Evolutionary conservation across 2,329 filamentous ascomycete genomes (phyloP), one percentile per base, ranked within the genome.

Genomic region (Fusarium musae): DNA sequence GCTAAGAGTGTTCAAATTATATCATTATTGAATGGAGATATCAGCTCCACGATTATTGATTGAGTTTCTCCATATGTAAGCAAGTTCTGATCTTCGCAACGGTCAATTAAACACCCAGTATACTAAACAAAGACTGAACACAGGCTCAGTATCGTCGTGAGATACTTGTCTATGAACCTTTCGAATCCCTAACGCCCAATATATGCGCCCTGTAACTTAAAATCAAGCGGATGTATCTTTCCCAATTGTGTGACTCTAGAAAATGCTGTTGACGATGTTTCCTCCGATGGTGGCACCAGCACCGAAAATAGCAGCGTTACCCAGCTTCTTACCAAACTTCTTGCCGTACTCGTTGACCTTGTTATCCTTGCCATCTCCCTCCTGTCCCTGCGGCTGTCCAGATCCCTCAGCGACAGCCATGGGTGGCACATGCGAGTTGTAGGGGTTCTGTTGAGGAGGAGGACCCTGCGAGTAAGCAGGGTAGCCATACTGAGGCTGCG

Each of bases 271-370:
- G 76, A 97, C 94, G 80, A 97, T 90, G 80, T 97, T 96, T 75
- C 92, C 90, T 80, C 95, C 95, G 73, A 97, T 92, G 3, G 94
- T 96, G 54, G 96, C 95, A 82, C 96, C 95, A 53, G 96, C 96
- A 82, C 96, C 96, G 78, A 97, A 97, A 75, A 98, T 94, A 34
- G 95, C 94, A 49, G 88, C 87, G 77, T 91, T 91, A 11, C 96
- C 96, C 49, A 85, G 77, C 87, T 98, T 98, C 90, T 97, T 97
- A 75, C 96, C 95, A 83, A 98, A 93, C 85, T 98, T 98, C 91
- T 97, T 97, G 63, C 94, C 95, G 63, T 91, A 89, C 82, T 94
- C 88, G 72, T 90, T 88, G 21, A 91, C 85, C 85, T 96, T 96
- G 73, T 74, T 75, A 80, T 85, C 86, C 85, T 96, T 96, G 70